phyloP scores from a whole-genome alignment of 345 rosid species.

The Salix udensis region DNA sequence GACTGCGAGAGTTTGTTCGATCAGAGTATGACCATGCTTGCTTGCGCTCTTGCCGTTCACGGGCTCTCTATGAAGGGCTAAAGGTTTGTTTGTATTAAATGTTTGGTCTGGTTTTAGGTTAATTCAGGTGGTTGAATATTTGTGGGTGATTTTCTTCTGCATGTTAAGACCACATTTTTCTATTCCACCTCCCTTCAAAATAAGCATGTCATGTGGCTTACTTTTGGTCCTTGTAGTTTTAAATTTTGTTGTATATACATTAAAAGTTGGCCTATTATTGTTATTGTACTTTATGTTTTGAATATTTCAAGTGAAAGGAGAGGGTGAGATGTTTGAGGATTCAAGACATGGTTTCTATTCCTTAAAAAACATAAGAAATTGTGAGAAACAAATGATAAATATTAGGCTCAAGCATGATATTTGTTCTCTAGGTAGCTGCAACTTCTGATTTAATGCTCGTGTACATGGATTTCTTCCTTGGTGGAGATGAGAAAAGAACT shows the following conservation, averaged over 20 bases:
- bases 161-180: background rate
- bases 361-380: background rate
- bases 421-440: slow-evolving; percentile 73
- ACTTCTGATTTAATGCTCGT: slow-evolving; percentile 93
- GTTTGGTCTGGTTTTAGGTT: background rate
- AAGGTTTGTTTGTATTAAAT: slow-evolving; percentile 51
- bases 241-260: background rate
- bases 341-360: background rate
- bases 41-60: slow-evolving; percentile 95
- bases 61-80: slow-evolving; percentile 98
- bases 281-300: background rate
- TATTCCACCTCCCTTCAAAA: background rate
- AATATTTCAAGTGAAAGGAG: background rate
- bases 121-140: background rate
- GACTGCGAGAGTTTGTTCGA: slow-evolving; percentile 90
- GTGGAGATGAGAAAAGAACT: slow-evolving; percentile 93
- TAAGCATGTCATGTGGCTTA: background rate
- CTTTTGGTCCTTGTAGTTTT: background rate
- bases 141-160: background rate
- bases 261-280: background rate
- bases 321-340: background rate
- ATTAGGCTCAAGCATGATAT: background rate
- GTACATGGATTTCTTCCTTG: slow-evolving; percentile 94
- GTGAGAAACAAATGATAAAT: background rate
- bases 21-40: slow-evolving; percentile 99